Conservation (phyloP, 352 stramenopile genomes). For the Pythium angustatum region DNA sequence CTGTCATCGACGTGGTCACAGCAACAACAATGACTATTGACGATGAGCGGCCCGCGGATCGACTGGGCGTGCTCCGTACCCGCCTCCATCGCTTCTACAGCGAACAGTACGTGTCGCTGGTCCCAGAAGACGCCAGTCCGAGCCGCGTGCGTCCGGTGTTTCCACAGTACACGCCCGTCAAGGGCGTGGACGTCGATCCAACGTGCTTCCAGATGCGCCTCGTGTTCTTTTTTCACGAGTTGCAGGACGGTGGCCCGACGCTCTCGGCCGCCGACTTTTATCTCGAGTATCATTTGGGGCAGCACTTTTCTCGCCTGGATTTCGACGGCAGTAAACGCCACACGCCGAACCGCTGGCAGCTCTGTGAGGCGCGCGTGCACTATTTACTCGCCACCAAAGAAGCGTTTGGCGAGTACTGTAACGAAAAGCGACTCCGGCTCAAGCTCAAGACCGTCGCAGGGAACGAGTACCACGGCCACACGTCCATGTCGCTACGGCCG, state of each 20-base stretch:
- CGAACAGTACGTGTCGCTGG: conserved; percentile 17
- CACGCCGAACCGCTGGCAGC: conserved; percentile 79
- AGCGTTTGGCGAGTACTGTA: conserved; percentile 68
- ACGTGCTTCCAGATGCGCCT: conserved; percentile 65
- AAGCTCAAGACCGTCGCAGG: conserved; percentile 52
- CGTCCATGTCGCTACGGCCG: conserved; percentile 54
- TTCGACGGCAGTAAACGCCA: conserved; percentile 81
- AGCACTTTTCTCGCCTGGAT: conserved; percentile 52
- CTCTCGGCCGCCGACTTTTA: conserved; percentile 67
- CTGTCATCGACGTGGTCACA: not conserved
- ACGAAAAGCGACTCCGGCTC: conserved; percentile 62
- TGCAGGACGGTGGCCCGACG: conserved; percentile 65
- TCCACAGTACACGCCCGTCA: conserved; percentile 23
- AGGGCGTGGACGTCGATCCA: conserved; percentile 66
- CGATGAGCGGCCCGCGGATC: not conserved
- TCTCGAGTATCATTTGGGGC: conserved; percentile 77
- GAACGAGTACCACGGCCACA: conserved; percentile 53
- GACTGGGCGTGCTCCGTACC: not conserved
- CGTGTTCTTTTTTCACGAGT: conserved; percentile 83
- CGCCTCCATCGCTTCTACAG: conserved; percentile 16
- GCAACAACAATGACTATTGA: not conserved
- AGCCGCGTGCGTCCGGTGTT: not conserved
- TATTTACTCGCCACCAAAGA: conserved; percentile 68
- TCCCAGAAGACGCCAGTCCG: conserved; percentile 20
- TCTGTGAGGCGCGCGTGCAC: conserved; percentile 72